Evolutionary conservation across 1,139 yeast genomes (phyloP).

Genomic region (Neolecta irregularis): DNA sequence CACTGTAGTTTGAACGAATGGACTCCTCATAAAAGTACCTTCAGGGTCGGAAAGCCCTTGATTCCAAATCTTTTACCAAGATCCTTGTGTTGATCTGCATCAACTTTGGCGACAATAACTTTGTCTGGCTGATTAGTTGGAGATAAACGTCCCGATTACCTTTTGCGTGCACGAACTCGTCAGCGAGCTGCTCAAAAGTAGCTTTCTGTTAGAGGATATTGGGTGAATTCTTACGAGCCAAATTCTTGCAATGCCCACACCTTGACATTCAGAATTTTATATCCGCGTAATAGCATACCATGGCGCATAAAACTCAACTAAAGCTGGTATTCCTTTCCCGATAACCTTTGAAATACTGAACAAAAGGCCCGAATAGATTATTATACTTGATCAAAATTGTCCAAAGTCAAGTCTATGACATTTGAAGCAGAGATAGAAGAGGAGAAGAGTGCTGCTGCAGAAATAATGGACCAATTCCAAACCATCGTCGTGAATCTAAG

Average conservation of each 20-base stretch:
- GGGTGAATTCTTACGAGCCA: no score
- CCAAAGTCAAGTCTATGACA: not conserved
- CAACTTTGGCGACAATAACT: conserved; percentile 25
- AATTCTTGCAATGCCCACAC: conserved; percentile 3
- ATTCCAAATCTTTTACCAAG: conserved; percentile 34
- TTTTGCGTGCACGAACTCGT: not conserved
- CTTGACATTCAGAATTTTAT: not conserved
- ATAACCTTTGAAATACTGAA: no score
- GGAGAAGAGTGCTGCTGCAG: not conserved
- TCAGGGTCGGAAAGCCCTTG: conserved; percentile 38
- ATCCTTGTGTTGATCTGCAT: conserved; percentile 37
- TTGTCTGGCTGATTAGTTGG: not conserved
- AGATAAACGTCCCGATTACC: not conserved
- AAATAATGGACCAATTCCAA: conserved; percentile 1
- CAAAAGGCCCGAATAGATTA: no score
- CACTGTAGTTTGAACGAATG: not conserved
- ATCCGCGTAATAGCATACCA: not conserved
- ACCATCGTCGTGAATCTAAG: not conserved
- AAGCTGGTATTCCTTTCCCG: not conserved
- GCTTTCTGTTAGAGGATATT: no score
- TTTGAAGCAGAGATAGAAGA: not conserved
- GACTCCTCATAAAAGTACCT: conserved; percentile 23
- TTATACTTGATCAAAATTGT: not conserved
- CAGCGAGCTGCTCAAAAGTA: not conserved
- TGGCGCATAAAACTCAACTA: conserved; percentile 3